Percentiles rank a stretch among this genome's conserved stretches.
phyloP scores from a whole-genome alignment of 805 yeast genomes.

The Ogataea ganodermae region DNA sequence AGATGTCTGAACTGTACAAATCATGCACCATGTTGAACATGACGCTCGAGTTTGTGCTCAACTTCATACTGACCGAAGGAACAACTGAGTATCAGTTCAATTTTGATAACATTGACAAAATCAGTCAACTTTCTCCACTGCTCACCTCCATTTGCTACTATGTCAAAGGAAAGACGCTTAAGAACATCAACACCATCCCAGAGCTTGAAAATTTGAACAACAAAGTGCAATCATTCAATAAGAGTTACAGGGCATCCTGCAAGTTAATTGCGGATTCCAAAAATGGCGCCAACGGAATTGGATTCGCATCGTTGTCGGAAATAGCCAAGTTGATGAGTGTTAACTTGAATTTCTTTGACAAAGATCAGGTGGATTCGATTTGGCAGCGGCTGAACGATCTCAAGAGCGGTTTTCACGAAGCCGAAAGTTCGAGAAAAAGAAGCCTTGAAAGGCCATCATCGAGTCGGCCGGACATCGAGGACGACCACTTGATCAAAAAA shows the following conservation, averaged over 20 bases:
- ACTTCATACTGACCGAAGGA: conserved; percentile 7
- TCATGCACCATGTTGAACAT: conserved; percentile 10
- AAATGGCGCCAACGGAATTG: conserved; percentile 12
- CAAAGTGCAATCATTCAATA: conserved; percentile 21
- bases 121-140: conserved; percentile 26
- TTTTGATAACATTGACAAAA: conserved; percentile 8
- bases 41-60: conserved; percentile 15
- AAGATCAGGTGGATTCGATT: conserved; percentile 10
- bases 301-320: conserved; percentile 13
- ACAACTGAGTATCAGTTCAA: background rate
- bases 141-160: conserved; percentile 29
- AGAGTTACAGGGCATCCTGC: conserved; percentile 21
- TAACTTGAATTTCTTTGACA: conserved; percentile 13
- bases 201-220: conserved; percentile 24
- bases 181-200: conserved; percentile 8
- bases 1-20: conserved; percentile 8
- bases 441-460: background rate
- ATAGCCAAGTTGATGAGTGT: conserved; percentile 9
- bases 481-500: background rate
- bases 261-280: conserved; percentile 2
- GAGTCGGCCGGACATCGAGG: background rate
- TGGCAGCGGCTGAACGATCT: background rate
- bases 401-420: conserved; percentile 1
- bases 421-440: background rate
- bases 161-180: conserved; percentile 22